Evolutionary conservation across 2,329 filamentous ascomycete species (phyloP).

Genomic region (Sclerotinia sclerotiorum): DNA sequence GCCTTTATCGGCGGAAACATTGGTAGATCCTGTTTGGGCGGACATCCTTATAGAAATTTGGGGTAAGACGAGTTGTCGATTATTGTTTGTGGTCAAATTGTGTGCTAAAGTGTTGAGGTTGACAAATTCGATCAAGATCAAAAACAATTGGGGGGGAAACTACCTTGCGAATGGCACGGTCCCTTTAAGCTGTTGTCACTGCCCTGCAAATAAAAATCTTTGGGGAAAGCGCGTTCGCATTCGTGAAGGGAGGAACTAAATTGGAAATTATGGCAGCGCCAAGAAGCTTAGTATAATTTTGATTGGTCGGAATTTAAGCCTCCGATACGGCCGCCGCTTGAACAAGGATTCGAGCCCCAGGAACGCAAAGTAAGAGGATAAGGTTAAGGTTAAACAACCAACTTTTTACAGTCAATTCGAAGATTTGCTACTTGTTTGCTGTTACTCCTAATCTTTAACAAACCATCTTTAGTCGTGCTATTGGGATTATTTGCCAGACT

Average conservation of each 20-base stretch:
- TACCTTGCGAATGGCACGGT: slow-evolving; percentile 7
- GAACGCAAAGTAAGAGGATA: background rate
- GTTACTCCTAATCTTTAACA: background rate
- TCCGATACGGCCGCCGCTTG: background rate
- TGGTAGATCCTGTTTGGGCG: slow-evolving; percentile 40
- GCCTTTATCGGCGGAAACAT: slow-evolving; percentile 65
- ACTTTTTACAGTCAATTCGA: background rate
- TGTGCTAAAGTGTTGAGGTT: background rate
- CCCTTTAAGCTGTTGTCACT: background rate
- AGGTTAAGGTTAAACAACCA: slow-evolving; percentile 12
- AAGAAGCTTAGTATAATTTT: background rate
- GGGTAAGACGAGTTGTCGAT: background rate
- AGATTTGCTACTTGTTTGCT: background rate
- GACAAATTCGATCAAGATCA: background rate
- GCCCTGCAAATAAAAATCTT: background rate
- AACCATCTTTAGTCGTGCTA: background rate
- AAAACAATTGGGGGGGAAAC: background rate
- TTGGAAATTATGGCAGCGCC: background rate
- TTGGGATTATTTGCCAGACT: background rate
- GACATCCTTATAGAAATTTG: slow-evolving; percentile 44
- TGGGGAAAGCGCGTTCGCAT: slow-evolving; percentile 4
- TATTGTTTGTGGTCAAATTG: background rate
- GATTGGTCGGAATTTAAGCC: background rate
- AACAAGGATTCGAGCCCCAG: background rate
- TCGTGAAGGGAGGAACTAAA: background rate